Conservation (phyloP, 1,139 yeast species). For the Saccharomyces hybrid region DNA sequence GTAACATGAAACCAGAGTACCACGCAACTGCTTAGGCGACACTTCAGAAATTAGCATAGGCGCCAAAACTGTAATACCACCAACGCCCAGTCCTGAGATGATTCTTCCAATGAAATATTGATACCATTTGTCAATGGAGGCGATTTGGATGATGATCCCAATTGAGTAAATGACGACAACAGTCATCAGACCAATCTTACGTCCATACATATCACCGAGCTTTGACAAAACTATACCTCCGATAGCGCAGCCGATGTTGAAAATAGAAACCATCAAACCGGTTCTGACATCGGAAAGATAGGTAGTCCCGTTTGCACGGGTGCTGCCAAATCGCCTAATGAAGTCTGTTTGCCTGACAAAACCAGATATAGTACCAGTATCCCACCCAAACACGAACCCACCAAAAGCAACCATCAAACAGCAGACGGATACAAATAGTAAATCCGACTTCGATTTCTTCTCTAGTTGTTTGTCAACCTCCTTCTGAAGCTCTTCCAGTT, state of each 20-base stretch:
- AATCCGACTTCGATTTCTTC: constrained; percentile 10
- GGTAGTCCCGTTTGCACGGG: constrained; percentile 27
- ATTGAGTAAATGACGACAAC: constrained; percentile 50
- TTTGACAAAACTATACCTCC: constrained; percentile 52
- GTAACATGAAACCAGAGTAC: constrained; percentile 54
- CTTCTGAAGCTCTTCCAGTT: constrained; percentile 12
- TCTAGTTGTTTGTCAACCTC: constrained; percentile 13
- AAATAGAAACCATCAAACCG: constrained; percentile 56
- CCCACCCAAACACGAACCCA: constrained; percentile 69
- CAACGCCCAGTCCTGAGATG: constrained; percentile 56
- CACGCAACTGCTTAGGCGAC: constrained; percentile 59
- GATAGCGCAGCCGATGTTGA: constrained; percentile 61
- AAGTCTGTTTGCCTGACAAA: constrained; percentile 66
- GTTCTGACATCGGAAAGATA: constrained; percentile 46
- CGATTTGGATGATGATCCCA: constrained; percentile 56
- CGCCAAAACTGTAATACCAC: constrained; percentile 50
- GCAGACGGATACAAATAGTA: constrained; percentile 35
- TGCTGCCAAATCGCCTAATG: constrained; percentile 41
- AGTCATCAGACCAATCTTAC: constrained; percentile 50
- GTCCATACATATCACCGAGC: constrained; percentile 50
- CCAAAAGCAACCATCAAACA: constrained; percentile 54
- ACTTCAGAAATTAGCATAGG: constrained; percentile 61
- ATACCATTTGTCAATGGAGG: constrained; percentile 44
- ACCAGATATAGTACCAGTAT: constrained; percentile 75
- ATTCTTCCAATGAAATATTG: constrained; percentile 54